Conservation (phyloP, 2,329 filamentous ascomycete genomes). For the Monosporascus sp. region DNA sequence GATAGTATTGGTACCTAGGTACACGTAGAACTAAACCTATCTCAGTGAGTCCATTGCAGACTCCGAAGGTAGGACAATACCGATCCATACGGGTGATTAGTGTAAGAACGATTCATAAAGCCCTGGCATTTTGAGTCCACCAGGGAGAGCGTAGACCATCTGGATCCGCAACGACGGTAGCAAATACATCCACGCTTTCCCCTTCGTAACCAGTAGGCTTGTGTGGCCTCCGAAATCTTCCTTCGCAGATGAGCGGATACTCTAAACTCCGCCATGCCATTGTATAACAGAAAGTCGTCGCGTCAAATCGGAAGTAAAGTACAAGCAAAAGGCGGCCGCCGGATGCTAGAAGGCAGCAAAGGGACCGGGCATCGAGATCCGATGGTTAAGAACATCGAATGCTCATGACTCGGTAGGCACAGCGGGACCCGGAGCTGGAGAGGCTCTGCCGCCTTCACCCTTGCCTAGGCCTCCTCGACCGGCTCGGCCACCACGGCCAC, state of each 20-base stretch:
- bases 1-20: conserved; percentile 7
- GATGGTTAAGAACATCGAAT: background rate
- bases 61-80: conserved; percentile 15
- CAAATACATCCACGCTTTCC: conserved; percentile 3
- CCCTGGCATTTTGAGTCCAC: background rate
- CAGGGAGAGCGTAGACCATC: background rate
- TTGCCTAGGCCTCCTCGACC: conserved; percentile 38
- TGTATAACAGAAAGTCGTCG: conserved; percentile 16
- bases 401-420: conserved; percentile 39
- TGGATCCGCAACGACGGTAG: conserved; percentile 1
- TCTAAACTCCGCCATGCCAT: conserved; percentile 18
- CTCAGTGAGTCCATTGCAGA: conserved; percentile 12
- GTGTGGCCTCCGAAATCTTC: conserved; percentile 14
- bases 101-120: conserved; percentile 4
- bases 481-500: conserved; percentile 48
- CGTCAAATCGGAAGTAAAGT: conserved; percentile 17
- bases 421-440: conserved; percentile 44
- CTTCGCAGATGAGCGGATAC: conserved; percentile 19
- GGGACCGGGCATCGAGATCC: conserved; percentile 8
- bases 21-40: conserved; percentile 17
- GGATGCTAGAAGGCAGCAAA: conserved; percentile 5
- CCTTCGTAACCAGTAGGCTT: conserved; percentile 9
- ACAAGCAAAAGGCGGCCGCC: conserved; percentile 18
- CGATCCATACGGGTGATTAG: conserved; percentile 8
- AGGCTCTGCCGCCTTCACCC: conserved; percentile 52